These are phyloP conservation scores for Mrakia gelida DNA, from an alignment of 768 basidiomycete species.

Conservation along the genomic window DNA sequence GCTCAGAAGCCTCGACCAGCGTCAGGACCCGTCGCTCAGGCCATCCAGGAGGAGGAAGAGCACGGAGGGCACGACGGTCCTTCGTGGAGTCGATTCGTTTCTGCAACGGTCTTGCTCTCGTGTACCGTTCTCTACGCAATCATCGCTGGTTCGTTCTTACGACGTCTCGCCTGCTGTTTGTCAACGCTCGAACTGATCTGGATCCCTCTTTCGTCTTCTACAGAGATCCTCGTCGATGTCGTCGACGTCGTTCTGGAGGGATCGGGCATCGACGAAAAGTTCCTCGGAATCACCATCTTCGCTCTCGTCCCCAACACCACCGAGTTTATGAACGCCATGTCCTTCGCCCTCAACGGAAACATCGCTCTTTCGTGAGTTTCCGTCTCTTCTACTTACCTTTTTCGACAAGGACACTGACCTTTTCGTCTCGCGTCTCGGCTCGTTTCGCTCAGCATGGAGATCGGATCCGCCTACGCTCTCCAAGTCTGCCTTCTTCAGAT, in stretches of 20 bases:
- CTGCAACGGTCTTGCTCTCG: slow-evolving; percentile 78
- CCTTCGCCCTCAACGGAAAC: slow-evolving; percentile 93
- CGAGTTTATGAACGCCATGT: slow-evolving; percentile 92
- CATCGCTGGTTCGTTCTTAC: slow-evolving; percentile 74
- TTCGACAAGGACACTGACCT: not conserved
- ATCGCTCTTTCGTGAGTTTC: slow-evolving; percentile 79
- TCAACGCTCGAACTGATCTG: not conserved
- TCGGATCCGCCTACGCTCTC: slow-evolving; percentile 96
- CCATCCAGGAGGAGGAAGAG: slow-evolving; percentile 45
- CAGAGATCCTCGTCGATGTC: slow-evolving; percentile 90
- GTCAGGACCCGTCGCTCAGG: slow-evolving; percentile 48
- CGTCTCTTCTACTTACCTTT: slow-evolving; percentile 2
- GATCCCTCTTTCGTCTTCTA: not conserved
- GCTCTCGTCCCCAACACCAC: slow-evolving; percentile 98
- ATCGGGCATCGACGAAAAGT: slow-evolving; percentile 93
- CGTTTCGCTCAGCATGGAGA: slow-evolving; percentile 74
- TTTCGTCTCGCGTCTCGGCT: not conserved
- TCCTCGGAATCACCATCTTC: slow-evolving; percentile 92
- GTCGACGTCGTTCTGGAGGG: slow-evolving; percentile 88
- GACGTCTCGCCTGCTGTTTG: not conserved
- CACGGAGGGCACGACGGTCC: slow-evolving; percentile 88
- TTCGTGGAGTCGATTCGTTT: slow-evolving; percentile 86
- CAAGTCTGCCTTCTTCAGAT: slow-evolving; percentile 97
- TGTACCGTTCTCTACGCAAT: slow-evolving; percentile 91
- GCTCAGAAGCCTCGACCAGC: slow-evolving; percentile 39